Percentiles rank a stretch among this genome's conserved stretches.
phyloP scores from a whole-genome alignment of 2,329 filamentous ascomycete genomes.

The Lasiodiplodia sp. region DNA sequence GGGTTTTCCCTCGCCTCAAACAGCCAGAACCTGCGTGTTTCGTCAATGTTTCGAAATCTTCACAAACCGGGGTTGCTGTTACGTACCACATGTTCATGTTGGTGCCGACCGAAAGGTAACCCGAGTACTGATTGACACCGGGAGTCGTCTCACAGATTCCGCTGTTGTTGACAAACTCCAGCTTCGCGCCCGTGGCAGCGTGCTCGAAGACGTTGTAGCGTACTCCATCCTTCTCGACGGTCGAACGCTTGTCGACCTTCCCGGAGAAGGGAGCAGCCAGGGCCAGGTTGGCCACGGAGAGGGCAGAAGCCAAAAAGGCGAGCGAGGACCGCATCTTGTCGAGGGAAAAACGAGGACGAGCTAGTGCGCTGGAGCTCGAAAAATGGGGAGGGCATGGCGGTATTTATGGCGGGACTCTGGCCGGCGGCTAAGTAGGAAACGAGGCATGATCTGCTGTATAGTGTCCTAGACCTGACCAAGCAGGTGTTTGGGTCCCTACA shows the following conservation, averaged over 20 bases:
- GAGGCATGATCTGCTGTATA: constrained; percentile 6
- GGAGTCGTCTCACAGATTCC: constrained; percentile 54
- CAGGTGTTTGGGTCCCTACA: constrained; percentile 15
- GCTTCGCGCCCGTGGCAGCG: constrained; percentile 38
- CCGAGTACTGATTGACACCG: constrained; percentile 47
- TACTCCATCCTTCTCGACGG: constrained; percentile 37
- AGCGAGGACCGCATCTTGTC: constrained; percentile 33
- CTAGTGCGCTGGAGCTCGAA: neutral
- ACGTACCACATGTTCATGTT: constrained; percentile 44
- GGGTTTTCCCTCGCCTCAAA: constrained; percentile 57
- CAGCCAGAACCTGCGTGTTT: constrained; percentile 49
- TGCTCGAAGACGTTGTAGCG: constrained; percentile 42
- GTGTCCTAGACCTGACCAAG: constrained; percentile 23
- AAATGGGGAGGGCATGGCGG: neutral
- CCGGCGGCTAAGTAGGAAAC: neutral
- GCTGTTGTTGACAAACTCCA: constrained; percentile 42
- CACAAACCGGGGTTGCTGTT: neutral
- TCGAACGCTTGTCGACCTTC: constrained; percentile 36
- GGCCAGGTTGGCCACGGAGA: constrained; percentile 28
- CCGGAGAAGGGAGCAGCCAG: constrained; percentile 33
- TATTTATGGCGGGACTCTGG: constrained; percentile 1
- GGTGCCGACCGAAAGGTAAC: constrained; percentile 48
- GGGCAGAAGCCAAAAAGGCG: constrained; percentile 33
- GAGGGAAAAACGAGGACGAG: neutral
- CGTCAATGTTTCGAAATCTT: neutral